Percentiles rank a stretch among this genome's conserved stretches.
These are phyloP conservation scores for Hypoxylon sp. DNA, from an alignment of 2,329 filamentous ascomycete species.

Conservation along the genomic window DNA sequence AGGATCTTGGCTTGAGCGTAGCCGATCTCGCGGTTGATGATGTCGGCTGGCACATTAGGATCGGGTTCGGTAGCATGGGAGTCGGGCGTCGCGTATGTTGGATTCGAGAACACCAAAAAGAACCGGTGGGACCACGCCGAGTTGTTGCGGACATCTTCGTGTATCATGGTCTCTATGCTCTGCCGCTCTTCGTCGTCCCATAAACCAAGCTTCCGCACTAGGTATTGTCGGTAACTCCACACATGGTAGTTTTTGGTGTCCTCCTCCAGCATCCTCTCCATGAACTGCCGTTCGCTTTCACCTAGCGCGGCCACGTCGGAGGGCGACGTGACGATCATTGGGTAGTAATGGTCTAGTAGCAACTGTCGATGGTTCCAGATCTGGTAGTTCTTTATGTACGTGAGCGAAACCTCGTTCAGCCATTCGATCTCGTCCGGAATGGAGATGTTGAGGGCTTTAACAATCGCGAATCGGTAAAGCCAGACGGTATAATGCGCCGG, in stretches of 20 bases:
- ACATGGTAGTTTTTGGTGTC: constrained; percentile 99
- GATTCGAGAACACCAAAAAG: constrained; percentile 85
- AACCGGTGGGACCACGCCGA: constrained; percentile 98
- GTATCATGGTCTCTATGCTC: constrained; percentile 78
- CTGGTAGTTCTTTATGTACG: constrained; percentile 97
- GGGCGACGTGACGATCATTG: constrained; percentile 69
- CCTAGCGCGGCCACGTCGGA: constrained; percentile 69
- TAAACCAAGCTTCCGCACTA: constrained; percentile 73
- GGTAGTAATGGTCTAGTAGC: constrained; percentile 69
- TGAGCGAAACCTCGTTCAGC: constrained; percentile 85
- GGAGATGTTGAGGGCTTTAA: constrained; percentile 74
- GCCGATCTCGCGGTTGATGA: constrained; percentile 79
- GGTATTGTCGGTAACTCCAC: constrained; percentile 90
- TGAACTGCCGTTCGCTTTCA: constrained; percentile 77
- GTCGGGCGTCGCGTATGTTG: constrained; percentile 60
- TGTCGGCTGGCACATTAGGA: constrained; percentile 66
- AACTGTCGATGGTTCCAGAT: constrained; percentile 86
- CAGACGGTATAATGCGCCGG: constrained; percentile 98
- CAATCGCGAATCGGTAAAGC: constrained; percentile 88
- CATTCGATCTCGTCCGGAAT: constrained; percentile 81
- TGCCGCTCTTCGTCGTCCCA: constrained; percentile 69
- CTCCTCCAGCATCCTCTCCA: constrained; percentile 81
- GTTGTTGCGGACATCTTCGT: constrained; percentile 91
- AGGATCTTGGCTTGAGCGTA: constrained; percentile 80
- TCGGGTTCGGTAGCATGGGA: constrained; percentile 65